phyloP scores from a whole-genome alignment of 2,329 filamentous ascomycete genomes.

The Fusarium virguliforme region DNA sequence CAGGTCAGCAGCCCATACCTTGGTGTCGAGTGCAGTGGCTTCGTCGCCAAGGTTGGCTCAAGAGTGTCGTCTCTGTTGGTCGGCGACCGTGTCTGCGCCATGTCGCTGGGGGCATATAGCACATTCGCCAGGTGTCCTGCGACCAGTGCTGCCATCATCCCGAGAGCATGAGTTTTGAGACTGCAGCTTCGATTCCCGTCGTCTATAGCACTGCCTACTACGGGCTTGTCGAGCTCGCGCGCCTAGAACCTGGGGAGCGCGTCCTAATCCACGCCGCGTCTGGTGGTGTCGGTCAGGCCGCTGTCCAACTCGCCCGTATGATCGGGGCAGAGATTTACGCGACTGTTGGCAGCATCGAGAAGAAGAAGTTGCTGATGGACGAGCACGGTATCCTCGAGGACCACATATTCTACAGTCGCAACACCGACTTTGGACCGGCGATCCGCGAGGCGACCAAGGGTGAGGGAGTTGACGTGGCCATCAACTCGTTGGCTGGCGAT shows the following conservation, averaged over 20 bases:
- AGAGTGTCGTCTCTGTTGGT: conserved; percentile 19
- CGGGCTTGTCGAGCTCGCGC: conserved; percentile 35
- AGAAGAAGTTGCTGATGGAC: conserved; percentile 50
- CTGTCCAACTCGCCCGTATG: conserved; percentile 50
- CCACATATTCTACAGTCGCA: conserved; percentile 53
- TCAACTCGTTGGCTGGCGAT: neutral
- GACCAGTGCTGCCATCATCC: conserved; percentile 52
- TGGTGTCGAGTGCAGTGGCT: conserved; percentile 61
- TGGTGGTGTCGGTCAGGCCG: conserved; percentile 52
- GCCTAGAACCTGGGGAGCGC: conserved; percentile 40
- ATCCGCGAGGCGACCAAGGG: conserved; percentile 31
- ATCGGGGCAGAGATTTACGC: conserved; percentile 52
- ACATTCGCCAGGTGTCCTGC: conserved; percentile 59
- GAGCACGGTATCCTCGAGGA: conserved; percentile 50
- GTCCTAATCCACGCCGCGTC: conserved; percentile 54
- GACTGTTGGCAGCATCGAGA: conserved; percentile 54
- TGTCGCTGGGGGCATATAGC: conserved; percentile 36
- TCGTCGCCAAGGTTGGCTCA: conserved; percentile 59
- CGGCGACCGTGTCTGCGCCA: conserved; percentile 36
- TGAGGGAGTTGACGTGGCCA: neutral
- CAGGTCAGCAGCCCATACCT: conserved; percentile 55
- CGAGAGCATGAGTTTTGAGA: conserved; percentile 26
- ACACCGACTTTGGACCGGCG: conserved; percentile 49
- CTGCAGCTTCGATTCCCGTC: conserved; percentile 33
- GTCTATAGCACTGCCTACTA: conserved; percentile 44